These are phyloP conservation scores for Cryptococcus depauperatus DNA, from an alignment of 1,284 basidiomycete genomes.

Conservation along the genomic window DNA sequence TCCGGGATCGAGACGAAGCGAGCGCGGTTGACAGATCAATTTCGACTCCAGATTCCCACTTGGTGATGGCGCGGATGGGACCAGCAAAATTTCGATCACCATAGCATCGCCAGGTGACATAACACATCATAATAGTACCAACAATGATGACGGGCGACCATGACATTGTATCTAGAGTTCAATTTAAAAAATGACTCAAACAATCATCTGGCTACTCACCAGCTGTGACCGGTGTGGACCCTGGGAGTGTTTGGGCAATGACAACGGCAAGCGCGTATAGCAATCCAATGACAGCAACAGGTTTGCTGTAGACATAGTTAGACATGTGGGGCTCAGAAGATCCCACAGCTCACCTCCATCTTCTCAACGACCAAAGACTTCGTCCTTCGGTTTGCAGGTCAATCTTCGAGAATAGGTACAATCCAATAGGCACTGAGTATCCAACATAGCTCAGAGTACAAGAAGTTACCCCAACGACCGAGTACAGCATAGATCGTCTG, in stretches of 20 bases:
- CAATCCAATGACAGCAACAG: constrained; percentile 28
- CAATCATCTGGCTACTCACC: constrained; percentile 18
- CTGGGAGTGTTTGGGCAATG: constrained; percentile 33
- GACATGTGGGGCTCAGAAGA: background rate
- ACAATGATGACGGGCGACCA: constrained; percentile 40
- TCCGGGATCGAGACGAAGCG: constrained; percentile 14
- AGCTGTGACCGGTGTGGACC: constrained; percentile 27
- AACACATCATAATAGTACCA: constrained; percentile 24
- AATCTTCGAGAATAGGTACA: constrained; percentile 37
- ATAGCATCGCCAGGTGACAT: constrained; percentile 34
- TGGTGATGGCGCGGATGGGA: constrained; percentile 42
- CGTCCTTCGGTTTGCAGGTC: constrained; percentile 40
- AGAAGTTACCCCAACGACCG: constrained; percentile 34
- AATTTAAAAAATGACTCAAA: background rate
- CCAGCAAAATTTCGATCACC: constrained; percentile 39
- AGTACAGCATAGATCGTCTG: constrained; percentile 21
- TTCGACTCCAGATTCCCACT: constrained; percentile 44
- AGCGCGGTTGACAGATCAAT: constrained; percentile 34
- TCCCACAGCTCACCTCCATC: constrained; percentile 24
- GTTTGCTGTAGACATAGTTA: constrained; percentile 22
- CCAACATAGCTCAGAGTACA: constrained; percentile 34
- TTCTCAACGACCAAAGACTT: constrained; percentile 37
- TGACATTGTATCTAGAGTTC: constrained; percentile 25
- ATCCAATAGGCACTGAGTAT: constrained; percentile 33
- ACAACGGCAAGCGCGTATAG: constrained; percentile 29